Base-by-base conservation (phyloP, 2,329 filamentous ascomycete genomes). In the Cladosporium austrohemisphaericum region DNA sequence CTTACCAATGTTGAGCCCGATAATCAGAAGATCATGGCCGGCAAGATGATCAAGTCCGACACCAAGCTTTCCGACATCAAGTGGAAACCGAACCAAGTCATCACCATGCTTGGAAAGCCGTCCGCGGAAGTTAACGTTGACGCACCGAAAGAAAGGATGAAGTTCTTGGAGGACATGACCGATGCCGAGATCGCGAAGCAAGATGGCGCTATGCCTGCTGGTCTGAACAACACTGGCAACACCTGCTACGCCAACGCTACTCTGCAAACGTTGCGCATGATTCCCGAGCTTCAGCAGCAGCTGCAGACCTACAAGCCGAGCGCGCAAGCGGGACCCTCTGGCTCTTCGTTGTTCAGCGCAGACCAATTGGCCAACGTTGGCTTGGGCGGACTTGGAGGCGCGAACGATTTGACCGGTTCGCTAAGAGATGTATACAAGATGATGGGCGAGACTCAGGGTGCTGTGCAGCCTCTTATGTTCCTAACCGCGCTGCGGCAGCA, bases 191-290 rank as follows among this genome's bases (percentile, higher is more conserved):
- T 84, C 45, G 92, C 93, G 18, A 83, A 84, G 68, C 81, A 86
- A 65, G 85, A 85, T 52, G 90, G 88, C 51, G 91, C 91, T 40
- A 92, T 80, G 37, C 93, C 94, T 1, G 86, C 91, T 50, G 93
- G 93, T 38, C 74, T 98, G 54, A 80, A 86, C 66, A 98, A 98
- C 65, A 75, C 96, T 53, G 93, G 94, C 60, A 98, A 98, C 70
- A 98, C 94, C 3, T 98, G 93, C 75, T 98, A 98, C 68, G 83
- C 97, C 63, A 98, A 98, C 76, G 93, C 93, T 41, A 95, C 92
- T 0, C 77, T 98, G n/a, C 94, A 98, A 69, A 86, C 89, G 3
- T 75, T 98, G 57, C 84, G 88, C 54, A 79, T 85, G 46, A 89
- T 98, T 52, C 93, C 93, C 7, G 93, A 98, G 72, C 80, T 98